Evolutionary conservation across 1,139 yeast genomes (phyloP).

Genomic region (Magnusiomyces clavatus): DNA sequence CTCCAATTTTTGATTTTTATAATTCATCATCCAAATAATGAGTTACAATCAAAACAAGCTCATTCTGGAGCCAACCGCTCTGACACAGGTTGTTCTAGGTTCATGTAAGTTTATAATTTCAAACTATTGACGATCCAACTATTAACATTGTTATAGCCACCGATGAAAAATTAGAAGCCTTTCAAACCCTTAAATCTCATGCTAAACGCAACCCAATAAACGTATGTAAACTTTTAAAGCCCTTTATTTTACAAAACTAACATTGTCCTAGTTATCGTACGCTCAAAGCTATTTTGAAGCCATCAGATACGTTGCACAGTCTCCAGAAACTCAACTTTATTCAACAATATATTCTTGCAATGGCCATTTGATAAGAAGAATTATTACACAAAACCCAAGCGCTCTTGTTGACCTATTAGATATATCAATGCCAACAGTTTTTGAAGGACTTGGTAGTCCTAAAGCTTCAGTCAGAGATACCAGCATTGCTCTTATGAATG

Average conservation of each 20-base stretch:
- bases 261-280: constrained; percentile 34
- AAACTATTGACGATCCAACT: not conserved
- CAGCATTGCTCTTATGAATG: constrained; percentile 53
- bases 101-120: not conserved
- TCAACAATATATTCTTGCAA: constrained; percentile 54
- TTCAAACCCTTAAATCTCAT: constrained; percentile 54
- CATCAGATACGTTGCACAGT: constrained; percentile 41
- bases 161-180: constrained; percentile 34
- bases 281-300: constrained; percentile 42
- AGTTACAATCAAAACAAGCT: too few species aligned
- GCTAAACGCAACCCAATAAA: constrained; percentile 62
- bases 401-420: constrained; percentile 44
- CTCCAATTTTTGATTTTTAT: not conserved
- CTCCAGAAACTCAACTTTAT: constrained; percentile 38
- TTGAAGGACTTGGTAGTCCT: constrained; percentile 46
- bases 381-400: constrained; percentile 62
- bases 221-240: constrained; percentile 22
- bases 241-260: constrained; percentile 29
- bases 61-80: not conserved
- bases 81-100: not conserved
- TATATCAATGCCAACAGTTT: constrained; percentile 49
- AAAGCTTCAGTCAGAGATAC: constrained; percentile 40
- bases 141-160: constrained; percentile 5
- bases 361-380: constrained; percentile 69
- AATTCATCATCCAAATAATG: not conserved